Conservation (phyloP, 2,329 filamentous ascomycete species). For the Ophiobolus disseminans region DNA sequence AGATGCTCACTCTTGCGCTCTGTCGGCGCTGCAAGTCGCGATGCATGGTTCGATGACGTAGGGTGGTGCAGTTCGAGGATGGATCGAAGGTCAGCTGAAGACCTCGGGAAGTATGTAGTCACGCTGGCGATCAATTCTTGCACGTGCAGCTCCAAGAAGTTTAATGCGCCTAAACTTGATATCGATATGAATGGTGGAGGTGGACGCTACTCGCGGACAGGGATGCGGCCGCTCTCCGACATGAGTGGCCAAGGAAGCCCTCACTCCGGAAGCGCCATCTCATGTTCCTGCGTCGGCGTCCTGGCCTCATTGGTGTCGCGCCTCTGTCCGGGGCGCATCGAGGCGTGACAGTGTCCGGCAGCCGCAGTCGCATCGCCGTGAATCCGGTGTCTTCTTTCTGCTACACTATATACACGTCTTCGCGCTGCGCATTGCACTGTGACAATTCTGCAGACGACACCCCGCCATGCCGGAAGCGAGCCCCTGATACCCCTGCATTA, state of each 20-base stretch:
- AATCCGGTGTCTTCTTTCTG: background rate
- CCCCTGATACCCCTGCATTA: constrained; percentile 6
- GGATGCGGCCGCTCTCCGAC: background rate
- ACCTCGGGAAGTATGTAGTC: background rate
- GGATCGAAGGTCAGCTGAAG: too few relatives aligned
- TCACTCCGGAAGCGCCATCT: constrained; percentile 6
- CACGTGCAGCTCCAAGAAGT: too few relatives aligned
- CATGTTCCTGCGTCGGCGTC: constrained; percentile 19
- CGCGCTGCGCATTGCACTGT: background rate
- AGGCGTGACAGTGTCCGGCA: constrained; percentile 1
- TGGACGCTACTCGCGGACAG: background rate
- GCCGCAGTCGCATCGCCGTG: background rate
- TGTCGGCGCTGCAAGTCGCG: constrained; percentile 36
- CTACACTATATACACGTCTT: background rate
- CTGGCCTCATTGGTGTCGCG: constrained; percentile 16
- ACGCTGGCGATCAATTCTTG: too few relatives aligned
- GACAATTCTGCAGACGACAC: background rate
- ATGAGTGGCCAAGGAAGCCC: constrained; percentile 5
- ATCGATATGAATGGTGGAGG: background rate
- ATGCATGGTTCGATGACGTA: constrained; percentile 27
- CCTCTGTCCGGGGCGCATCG: constrained; percentile 11
- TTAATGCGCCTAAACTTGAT: too few relatives aligned
- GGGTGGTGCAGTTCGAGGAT: constrained; percentile 1
- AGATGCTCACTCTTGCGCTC: constrained; percentile 42
- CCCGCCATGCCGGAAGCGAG: constrained; percentile 6